Base-by-base conservation (phyloP, 768 basidiomycete genomes). In the Cystofilobasidium bisporidii region DNA sequence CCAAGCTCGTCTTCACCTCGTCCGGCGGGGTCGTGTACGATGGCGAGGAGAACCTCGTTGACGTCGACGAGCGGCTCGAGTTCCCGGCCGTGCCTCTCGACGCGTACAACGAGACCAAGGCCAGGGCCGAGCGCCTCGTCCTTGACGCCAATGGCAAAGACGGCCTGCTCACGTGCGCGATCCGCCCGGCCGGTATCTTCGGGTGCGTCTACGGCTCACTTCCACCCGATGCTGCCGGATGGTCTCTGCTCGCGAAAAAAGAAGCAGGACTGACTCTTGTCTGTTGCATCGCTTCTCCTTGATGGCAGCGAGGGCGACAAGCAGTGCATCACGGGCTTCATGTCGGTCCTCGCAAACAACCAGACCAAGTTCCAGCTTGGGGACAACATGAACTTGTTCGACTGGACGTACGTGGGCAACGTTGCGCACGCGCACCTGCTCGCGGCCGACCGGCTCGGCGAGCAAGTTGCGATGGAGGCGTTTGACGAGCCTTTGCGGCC, bases 401-500 rank as follows among this genome's bases (percentile, higher is more conserved):
- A 98, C 77, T 92, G 88, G 84, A 96, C 93, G 8, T 97, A 97
- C 74, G 91, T 98, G 72, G 91, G 86, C 63, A 99, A 99, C 76
- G 86, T 94, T 69, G 94, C 92, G 1, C 84, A 87, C 73, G 93
- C 92, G 4, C 96, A 99, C 76, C 79, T 99, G 18, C 83, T 98
- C 61, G 96, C 96, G 15, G 87, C 89, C 26, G 93, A 97, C 80
- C 88, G 85, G 74, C 84, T 99, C 50, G 74, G 59, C 17, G 40
- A 63, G 3, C 28, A 26, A 2, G 62, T 64, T 11, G 24, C 56
- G 17, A 69, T 69, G 68, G 68, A 64, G 41, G 30, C 63, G 6
- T 69, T 69, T 45, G 68, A 69, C 14, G 73, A 74, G 61, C 82
- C 87, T 24, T 81, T 91, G 1, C 81, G 83, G 14, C 79, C 83